Percentiles rank a stretch among this genome's conserved stretches.
Evolutionary conservation across 805 yeast species (phyloP).

Genomic region (Saturnispora sanitii): DNA sequence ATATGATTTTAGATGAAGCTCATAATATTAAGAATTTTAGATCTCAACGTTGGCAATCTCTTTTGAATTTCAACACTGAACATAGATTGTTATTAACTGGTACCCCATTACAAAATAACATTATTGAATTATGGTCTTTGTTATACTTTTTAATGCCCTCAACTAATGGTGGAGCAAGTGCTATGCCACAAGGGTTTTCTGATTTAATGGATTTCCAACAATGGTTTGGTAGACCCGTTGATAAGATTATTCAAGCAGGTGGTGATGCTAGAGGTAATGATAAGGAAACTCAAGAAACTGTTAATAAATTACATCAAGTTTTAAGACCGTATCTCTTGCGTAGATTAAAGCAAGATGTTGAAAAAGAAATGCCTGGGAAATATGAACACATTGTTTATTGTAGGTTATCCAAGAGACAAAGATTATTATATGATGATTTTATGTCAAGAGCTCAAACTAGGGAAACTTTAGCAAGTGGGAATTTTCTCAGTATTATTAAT

Average conservation of each 20-base stretch:
- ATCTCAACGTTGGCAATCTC: constrained; percentile 94
- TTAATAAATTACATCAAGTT: constrained; percentile 83
- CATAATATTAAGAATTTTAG: constrained; percentile 95
- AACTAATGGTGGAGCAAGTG: constrained; percentile 34
- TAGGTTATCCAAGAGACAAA: constrained; percentile 82
- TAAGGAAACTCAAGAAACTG: constrained; percentile 77
- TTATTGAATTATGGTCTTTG: constrained; percentile 93
- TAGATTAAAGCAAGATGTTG: constrained; percentile 92
- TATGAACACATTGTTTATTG: constrained; percentile 93
- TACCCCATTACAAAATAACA: constrained; percentile 92
- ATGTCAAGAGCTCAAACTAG: constrained; percentile 94
- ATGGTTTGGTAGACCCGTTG: constrained; percentile 98
- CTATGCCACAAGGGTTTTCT: constrained; percentile 94
- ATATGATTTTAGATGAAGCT: constrained; percentile 96
- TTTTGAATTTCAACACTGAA: constrained; percentile 86
- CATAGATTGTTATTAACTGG: constrained; percentile 85
- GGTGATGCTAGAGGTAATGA: constrained; percentile 34
- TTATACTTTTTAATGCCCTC: constrained; percentile 95
- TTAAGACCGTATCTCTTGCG: constrained; percentile 86
- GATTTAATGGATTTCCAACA: constrained; percentile 91
- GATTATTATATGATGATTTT: constrained; percentile 89
- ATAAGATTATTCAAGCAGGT: constrained; percentile 76
- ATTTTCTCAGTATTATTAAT: constrained; percentile 87
- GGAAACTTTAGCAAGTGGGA: constrained; percentile 89
- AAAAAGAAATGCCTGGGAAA: constrained; percentile 97